Evolutionary conservation across 2,329 filamentous ascomycete genomes (phyloP).

Genomic region (Periglandula ipomoeae): DNA sequence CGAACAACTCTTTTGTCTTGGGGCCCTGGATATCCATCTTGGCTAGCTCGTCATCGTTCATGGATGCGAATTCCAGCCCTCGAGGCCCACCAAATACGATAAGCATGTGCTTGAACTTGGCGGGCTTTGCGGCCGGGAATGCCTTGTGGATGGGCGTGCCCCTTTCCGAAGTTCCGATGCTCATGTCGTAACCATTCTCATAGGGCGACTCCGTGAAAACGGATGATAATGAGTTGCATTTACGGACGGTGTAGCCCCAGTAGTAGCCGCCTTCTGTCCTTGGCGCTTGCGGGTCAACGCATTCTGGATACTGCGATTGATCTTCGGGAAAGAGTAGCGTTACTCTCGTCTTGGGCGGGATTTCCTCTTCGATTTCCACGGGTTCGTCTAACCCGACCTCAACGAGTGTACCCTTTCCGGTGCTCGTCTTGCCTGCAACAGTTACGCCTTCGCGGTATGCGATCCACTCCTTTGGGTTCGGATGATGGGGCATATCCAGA

Average conservation of each 20-base stretch:
- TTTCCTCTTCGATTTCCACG: conserved; percentile 46
- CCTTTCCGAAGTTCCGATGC: conserved; percentile 75
- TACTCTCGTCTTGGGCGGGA: conserved; percentile 63
- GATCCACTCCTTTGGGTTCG: conserved; percentile 67
- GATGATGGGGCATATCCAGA: conserved; percentile 79
- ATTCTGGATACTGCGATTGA: conserved; percentile 37
- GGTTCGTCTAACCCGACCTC: conserved; percentile 48
- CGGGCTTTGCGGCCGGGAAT: conserved; percentile 33
- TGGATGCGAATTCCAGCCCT: conserved; percentile 67
- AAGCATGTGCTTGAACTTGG: conserved; percentile 59
- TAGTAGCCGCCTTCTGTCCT: conserved; percentile 73
- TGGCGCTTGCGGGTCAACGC: conserved; percentile 59
- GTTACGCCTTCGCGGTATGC: conserved; percentile 72
- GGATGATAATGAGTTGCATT: conserved; percentile 54
- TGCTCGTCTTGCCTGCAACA: conserved; percentile 33
- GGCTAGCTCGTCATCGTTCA: conserved; percentile 46
- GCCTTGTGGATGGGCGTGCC: conserved; percentile 43
- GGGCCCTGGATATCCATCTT: conserved; percentile 54
- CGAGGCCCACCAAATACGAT: conserved; percentile 75
- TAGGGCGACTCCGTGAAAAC: conserved; percentile 72
- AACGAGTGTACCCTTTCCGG: conserved; percentile 41
- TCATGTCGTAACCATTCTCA: conserved; percentile 71
- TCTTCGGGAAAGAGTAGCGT: conserved; percentile 54
- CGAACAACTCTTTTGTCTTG: conserved; percentile 64
- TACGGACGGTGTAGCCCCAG: conserved; percentile 72